phyloP scores from a whole-genome alignment of 257 asterid species.

The Solanum peruvianum region DNA sequence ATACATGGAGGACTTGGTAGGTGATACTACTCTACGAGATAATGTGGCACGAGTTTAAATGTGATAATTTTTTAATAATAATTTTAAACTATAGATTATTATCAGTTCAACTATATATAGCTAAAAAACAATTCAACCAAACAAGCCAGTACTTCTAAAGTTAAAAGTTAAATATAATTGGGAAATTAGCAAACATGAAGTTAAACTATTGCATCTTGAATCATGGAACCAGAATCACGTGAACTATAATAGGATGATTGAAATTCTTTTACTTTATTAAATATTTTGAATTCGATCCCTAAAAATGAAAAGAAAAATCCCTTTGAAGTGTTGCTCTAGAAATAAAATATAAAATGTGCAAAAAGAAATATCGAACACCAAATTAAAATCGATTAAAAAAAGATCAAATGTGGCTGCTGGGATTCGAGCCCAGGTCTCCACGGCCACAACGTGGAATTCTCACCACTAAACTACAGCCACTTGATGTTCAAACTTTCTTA shows the following conservation, averaged over 20 bases:
- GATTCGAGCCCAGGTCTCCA: slow-evolving; percentile 99
- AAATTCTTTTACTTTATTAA: too few relatives aligned
- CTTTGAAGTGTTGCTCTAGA: not conserved
- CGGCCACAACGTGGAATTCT: slow-evolving; percentile 99
- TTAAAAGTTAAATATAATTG: not conserved
- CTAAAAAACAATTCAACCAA: not conserved
- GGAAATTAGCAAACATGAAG: not conserved
- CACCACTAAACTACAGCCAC: slow-evolving; percentile 98
- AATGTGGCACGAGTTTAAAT: not conserved
- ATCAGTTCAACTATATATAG: not conserved
- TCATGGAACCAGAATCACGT: not conserved
- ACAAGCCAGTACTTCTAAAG: too few relatives aligned
- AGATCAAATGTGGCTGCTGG: slow-evolving; percentile 82
- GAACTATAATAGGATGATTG: not conserved
- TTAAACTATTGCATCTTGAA: not conserved
- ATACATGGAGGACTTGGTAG: not conserved
- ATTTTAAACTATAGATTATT: too few relatives aligned
- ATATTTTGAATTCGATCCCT: not conserved
- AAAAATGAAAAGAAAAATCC: not conserved
- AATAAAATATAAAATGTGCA: not conserved
- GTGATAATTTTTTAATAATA: not conserved
- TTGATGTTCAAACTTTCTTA: fast-evolving
- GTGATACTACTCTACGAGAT: not conserved
- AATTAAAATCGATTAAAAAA: too few relatives aligned
- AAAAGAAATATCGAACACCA: not conserved